phyloP scores from a whole-genome alignment of 2,329 filamentous ascomycete species.

The Didymella pomorum region DNA sequence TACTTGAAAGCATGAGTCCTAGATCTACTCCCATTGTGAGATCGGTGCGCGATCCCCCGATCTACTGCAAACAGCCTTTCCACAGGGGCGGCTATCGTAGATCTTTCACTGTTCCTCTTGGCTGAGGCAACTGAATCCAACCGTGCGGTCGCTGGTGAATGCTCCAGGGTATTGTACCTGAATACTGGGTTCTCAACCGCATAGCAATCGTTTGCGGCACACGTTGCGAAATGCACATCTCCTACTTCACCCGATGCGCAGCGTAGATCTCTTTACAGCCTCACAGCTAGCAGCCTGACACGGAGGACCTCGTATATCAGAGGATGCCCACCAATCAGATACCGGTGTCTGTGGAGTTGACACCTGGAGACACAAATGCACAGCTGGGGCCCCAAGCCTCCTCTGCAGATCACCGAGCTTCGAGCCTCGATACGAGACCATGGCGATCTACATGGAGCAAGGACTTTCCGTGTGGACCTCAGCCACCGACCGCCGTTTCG shows the following conservation, averaged over 20 bases:
- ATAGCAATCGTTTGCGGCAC: conserved; percentile 16
- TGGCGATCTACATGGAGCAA: conserved; percentile 12
- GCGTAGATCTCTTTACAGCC: conserved; percentile 15
- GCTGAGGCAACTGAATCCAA: conserved; percentile 6
- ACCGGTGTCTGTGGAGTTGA: conserved; percentile 8
- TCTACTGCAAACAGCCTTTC: conserved; percentile 12
- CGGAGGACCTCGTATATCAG: not conserved
- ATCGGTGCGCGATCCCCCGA: not conserved
- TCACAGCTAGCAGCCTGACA: not conserved
- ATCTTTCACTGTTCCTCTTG: conserved; percentile 9
- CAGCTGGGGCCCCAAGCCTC: not conserved
- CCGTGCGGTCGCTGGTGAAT: conserved; percentile 12
- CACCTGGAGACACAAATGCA: not conserved
- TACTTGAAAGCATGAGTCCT: not conserved
- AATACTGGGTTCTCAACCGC: no score
- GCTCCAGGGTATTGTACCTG: no score
- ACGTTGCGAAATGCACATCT: not conserved
- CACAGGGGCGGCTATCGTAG: not conserved
- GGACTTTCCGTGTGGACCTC: not conserved
- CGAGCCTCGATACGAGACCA: conserved; percentile 16
- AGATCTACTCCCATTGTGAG: not conserved
- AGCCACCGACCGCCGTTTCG: conserved; percentile 6
- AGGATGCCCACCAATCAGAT: not conserved
- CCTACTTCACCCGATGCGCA: conserved; percentile 5
- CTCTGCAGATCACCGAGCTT: not conserved